phyloP scores from a whole-genome alignment of 2,329 filamentous ascomycete genomes.

The Beauveria pseudobassiana region DNA sequence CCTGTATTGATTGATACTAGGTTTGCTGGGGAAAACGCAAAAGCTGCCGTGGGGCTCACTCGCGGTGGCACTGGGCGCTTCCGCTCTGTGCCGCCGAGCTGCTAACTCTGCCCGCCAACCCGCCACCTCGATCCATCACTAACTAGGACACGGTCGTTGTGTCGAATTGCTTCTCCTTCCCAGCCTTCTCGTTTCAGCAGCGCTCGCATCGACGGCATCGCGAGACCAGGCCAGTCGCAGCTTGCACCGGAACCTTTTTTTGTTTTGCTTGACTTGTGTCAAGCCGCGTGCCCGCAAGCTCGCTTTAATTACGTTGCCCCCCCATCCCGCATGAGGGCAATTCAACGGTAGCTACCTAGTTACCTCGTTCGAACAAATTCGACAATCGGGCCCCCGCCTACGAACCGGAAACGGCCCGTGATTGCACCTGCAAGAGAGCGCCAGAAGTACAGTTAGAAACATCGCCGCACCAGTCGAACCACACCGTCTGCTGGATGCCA shows the following conservation, averaged over 20 bases:
- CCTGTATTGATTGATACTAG: too few relatives aligned
- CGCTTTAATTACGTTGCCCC: not conserved
- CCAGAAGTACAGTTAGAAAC: not conserved
- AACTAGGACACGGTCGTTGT: slow-evolving; percentile 1
- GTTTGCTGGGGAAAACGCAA: not conserved
- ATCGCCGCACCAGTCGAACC: not conserved
- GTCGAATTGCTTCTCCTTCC: slow-evolving; percentile 2
- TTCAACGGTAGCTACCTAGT: not conserved
- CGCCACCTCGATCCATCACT: slow-evolving; percentile 6
- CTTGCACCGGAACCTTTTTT: not conserved
- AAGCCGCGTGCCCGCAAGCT: not conserved
- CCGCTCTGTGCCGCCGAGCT: not conserved
- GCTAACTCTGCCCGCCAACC: slow-evolving; percentile 4
- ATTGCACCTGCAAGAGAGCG: not conserved
- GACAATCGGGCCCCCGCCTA: not conserved
- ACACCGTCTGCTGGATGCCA: not conserved
- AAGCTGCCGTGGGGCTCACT: not conserved
- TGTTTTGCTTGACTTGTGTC: not conserved
- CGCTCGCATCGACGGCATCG: not conserved
- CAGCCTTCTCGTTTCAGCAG: slow-evolving; percentile 6
- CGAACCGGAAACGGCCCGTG: not conserved
- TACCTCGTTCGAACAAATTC: not conserved
- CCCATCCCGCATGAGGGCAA: slow-evolving; percentile 9
- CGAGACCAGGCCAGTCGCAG: not conserved
- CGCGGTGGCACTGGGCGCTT: not conserved